Base-by-base conservation (phyloP, 495 filamentous ascomycete species). In the Trichodelitschia bisporula region DNA sequence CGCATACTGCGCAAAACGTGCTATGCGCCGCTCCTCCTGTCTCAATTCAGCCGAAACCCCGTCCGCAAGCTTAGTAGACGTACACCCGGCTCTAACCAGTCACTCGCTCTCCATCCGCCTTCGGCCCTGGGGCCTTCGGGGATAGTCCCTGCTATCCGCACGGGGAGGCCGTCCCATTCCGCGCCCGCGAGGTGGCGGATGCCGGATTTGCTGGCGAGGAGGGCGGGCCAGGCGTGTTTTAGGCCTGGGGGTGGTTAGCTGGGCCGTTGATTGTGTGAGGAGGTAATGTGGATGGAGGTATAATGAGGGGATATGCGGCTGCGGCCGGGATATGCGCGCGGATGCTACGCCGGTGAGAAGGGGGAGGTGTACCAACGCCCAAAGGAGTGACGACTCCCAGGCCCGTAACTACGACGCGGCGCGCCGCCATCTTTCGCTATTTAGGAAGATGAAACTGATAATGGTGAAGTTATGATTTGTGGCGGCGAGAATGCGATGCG, bases 381-480 rank as follows among this genome's bases (percentile, higher is more conserved):
- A 97, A 59, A 28, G 86, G 86, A 31, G 86, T 90, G 31, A 97
- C 68, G 41, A 79, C 77, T 25, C 86, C 86, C 30, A 97, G 59
- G 45, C 86, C 86, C 27, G 86, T 95, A 41, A 95, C 72, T 42
- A 93, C 86, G 41, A 95, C 86, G 40, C 78, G 71, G 52, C 83
- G 73, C 84, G n/a, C n/a, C n/a, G n/a, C n/a, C n/a, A n/a, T n/a
- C n/a, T n/a, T n/a, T n/a, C n/a, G n/a, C n/a, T n/a, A n/a, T n/a
- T n/a, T n/a, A n/a, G n/a, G n/a, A n/a, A n/a, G n/a, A n/a, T n/a
- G n/a, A n/a, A n/a, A n/a, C n/a, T n/a, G n/a, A n/a, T n/a, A n/a
- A n/a, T n/a, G n/a, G n/a, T n/a, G n/a, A n/a, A n/a, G n/a, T n/a
- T n/a, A n/a, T n/a, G n/a, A n/a, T n/a, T n/a, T n/a, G n/a, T n/a